Base-by-base conservation (phyloP, 2,329 filamentous ascomycete species). In the Fusarium chlamydosporum region DNA sequence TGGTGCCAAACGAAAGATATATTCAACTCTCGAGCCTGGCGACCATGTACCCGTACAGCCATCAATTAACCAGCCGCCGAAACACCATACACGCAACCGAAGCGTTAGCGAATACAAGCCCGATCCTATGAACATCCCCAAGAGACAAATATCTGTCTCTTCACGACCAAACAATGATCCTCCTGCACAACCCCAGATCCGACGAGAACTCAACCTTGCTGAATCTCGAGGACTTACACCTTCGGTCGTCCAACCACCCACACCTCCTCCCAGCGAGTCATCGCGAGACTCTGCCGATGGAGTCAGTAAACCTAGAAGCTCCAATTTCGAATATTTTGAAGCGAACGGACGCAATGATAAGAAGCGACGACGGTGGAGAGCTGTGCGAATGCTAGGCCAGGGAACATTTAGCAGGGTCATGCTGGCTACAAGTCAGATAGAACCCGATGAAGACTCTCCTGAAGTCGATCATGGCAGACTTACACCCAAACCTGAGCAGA, bases 321-420 rank as follows among this genome's bases (percentile, higher is more conserved):
- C 80, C 5, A 70, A 77, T 47, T 77, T 82, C 58, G 90, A 94
- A 70, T 89, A 89, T 66, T 96, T 94, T 75, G 85, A 92, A 73
- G 91, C 92, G 29, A 84, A 82, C 68, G 90, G 87, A 4, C 84
- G 91, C 34, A 83, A 86, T 50, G 89, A 93, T 61, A 81, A 88
- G 69, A 94, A 94, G 77, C 84, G 88, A 20, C 88, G 91, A 58
- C 85, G 88, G 69, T 99, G 96, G 89, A 88, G 92, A 70, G 91
- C 91, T 13, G 81, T 99, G 38, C 91, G 92, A 61, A 83, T 90
- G 68, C 86, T 99, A 7, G 96, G 96, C 7, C 93, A 97, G 74
- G 96, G 96, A 37, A 97, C 96, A 1, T 99, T 99, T 78, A 97
- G 94, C 77, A 92, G 92, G 75, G 96, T 99, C 20, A 91, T 96